These are phyloP conservation scores for Tulasnella sp. DNA, from an alignment of 768 basidiomycete species.

Conservation along the genomic window DNA sequence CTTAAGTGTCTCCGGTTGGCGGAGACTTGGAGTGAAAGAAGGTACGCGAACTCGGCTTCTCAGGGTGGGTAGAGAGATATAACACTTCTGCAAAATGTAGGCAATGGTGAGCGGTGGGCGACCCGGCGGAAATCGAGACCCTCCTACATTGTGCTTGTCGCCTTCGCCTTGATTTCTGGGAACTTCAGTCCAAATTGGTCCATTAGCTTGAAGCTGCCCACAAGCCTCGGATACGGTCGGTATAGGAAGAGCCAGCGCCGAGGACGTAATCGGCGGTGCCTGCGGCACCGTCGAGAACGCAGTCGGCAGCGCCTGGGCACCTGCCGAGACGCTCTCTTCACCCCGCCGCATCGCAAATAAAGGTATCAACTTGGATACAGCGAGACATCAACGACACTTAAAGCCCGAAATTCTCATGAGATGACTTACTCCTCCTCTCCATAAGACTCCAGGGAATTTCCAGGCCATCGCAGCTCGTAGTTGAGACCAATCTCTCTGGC, in stretches of 20 bases:
- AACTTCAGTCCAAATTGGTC: no score
- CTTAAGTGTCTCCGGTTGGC: background rate
- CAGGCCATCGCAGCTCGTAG: background rate
- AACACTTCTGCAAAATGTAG: no score
- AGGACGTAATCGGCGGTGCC: background rate
- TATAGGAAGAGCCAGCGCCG: background rate
- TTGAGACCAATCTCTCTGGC: background rate
- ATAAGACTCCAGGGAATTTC: background rate
- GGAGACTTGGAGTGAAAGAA: no score
- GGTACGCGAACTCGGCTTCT: no score
- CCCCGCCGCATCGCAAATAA: background rate
- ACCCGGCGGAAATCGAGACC: no score
- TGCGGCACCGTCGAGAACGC: background rate
- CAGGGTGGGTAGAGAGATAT: no score
- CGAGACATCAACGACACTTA: no score
- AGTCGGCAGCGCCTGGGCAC: no score
- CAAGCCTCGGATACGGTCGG: background rate
- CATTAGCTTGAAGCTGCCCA: background rate
- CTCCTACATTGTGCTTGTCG: no score
- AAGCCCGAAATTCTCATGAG: no score
- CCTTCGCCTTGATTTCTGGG: no score
- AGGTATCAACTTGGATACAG: background rate
- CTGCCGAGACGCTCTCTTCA: background rate
- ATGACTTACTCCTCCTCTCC: background rate
- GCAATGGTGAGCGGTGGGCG: no score